These are phyloP conservation scores for Aphanomyces stellatus DNA, from an alignment of 352 stramenopile species.

Conservation along the genomic window DNA sequence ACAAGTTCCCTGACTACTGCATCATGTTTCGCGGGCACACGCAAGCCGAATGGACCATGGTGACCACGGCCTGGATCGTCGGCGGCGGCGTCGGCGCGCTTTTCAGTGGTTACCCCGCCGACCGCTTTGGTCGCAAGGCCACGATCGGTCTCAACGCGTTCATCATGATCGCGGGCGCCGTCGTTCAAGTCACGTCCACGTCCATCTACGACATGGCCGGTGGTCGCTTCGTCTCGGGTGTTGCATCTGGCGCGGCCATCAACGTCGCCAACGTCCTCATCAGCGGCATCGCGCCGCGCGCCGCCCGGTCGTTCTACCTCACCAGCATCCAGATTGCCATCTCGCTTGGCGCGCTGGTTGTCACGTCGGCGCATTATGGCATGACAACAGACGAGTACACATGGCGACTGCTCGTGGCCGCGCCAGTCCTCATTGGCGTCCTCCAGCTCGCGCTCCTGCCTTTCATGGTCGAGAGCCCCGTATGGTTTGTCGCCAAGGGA, in stretches of 20 bases:
- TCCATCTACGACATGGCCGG: constrained; percentile 30
- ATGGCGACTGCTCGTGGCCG: constrained; percentile 33
- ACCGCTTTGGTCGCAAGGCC: constrained; percentile 32
- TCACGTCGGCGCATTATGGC: constrained; percentile 33
- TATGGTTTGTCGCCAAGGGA: constrained; percentile 10
- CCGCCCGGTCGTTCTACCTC: constrained; percentile 32
- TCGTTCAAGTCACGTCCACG: constrained; percentile 28
- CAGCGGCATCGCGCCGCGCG: constrained; percentile 37
- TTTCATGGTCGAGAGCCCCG: constrained; percentile 5
- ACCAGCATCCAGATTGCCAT: constrained; percentile 31
- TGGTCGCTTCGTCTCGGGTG: constrained; percentile 39
- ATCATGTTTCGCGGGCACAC: constrained; percentile 33
- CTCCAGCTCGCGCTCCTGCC: constrained; percentile 30
- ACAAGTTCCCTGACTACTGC: not conserved
- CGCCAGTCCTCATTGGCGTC: constrained; percentile 39
- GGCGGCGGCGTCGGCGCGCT: constrained; percentile 10
- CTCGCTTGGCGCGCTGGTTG: constrained; percentile 35
- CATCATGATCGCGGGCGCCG: constrained; percentile 36
- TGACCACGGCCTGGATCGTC: constrained; percentile 35
- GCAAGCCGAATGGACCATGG: constrained; percentile 29
- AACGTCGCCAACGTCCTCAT: constrained; percentile 37
- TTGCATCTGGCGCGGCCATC: constrained; percentile 39
- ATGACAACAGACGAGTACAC: constrained; percentile 20
- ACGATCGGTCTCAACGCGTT: constrained; percentile 31
- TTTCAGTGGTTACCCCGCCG: constrained; percentile 18